Conservation (phyloP, 805 yeast species). For the Teunomyces funiuensis region DNA sequence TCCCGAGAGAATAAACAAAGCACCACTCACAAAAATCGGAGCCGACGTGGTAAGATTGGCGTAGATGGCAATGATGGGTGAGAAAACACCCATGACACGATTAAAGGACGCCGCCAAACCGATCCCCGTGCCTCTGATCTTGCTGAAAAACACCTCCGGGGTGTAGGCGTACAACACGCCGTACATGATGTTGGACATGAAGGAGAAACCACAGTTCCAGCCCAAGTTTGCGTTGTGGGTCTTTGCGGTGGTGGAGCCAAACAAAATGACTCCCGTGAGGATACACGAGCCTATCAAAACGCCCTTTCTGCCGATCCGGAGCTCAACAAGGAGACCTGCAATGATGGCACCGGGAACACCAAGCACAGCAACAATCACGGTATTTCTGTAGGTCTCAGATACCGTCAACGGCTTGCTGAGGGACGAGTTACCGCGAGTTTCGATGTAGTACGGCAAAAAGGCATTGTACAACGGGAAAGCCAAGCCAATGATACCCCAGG, state of each 20-base stretch:
- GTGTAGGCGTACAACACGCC: constrained; percentile 65
- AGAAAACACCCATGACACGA: constrained; percentile 54
- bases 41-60: constrained; percentile 55
- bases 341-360: constrained; percentile 36
- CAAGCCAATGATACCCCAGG: constrained; percentile 60
- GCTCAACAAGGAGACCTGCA: constrained; percentile 33
- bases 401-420: constrained; percentile 29
- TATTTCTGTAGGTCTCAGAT: constrained; percentile 31
- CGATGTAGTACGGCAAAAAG: constrained; percentile 53
- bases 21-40: constrained; percentile 64
- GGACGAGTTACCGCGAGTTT: constrained; percentile 35
- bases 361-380: constrained; percentile 30
- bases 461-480: constrained; percentile 59
- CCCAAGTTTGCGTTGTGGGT: constrained; percentile 45
- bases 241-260: constrained; percentile 63
- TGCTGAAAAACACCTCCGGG: constrained; percentile 59
- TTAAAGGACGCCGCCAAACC: constrained; percentile 57
- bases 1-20: constrained; percentile 49
- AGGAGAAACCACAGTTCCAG: constrained; percentile 48
- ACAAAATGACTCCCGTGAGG: constrained; percentile 55
- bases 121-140: constrained; percentile 54
- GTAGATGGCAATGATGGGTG: constrained; percentile 51
- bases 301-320: constrained; percentile 55
- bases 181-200: constrained; percentile 54
- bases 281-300: constrained; percentile 53